Conservation (phyloP, 2,329 filamentous ascomycete genomes). For the Epichloe hybrida region DNA sequence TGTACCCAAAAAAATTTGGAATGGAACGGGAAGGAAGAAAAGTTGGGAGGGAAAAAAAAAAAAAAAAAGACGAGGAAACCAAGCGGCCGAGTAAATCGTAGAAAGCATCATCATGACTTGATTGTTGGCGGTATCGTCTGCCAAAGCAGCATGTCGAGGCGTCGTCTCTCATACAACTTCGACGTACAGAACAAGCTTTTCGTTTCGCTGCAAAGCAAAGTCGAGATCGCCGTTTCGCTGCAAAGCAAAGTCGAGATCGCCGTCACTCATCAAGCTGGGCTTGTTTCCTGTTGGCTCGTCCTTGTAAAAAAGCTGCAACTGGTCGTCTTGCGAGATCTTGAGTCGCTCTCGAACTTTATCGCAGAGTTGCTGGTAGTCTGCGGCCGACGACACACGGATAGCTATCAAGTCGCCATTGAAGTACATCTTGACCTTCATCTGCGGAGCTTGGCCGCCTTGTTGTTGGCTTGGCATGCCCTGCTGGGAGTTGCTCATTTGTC, state of each 20-base stretch:
- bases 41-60: not conserved
- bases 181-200: constrained; percentile 72
- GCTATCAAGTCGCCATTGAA: constrained; percentile 87
- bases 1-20: constrained; percentile 9
- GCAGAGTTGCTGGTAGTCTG: constrained; percentile 62
- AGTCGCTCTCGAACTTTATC: constrained; percentile 77
- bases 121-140: not conserved
- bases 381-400: constrained; percentile 73
- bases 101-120: not conserved
- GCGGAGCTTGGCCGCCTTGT: constrained; percentile 26
- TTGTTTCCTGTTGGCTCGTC: constrained; percentile 69
- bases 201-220: constrained; percentile 64
- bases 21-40: not conserved
- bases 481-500: constrained; percentile 30
- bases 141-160: not conserved
- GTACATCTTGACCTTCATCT: constrained; percentile 89
- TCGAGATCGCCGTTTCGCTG: constrained; percentile 71
- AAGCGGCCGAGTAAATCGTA: not conserved
- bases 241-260: constrained; percentile 69
- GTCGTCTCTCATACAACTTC: constrained; percentile 31
- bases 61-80: constrained; percentile 1
- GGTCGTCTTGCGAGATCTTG: constrained; percentile 55
- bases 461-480: constrained; percentile 9
- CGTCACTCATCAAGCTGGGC: constrained; percentile 61
- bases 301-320: constrained; percentile 70